Conservation (phyloP, 1,284 basidiomycete species). For the Phylloboletellus chloephorus region DNA sequence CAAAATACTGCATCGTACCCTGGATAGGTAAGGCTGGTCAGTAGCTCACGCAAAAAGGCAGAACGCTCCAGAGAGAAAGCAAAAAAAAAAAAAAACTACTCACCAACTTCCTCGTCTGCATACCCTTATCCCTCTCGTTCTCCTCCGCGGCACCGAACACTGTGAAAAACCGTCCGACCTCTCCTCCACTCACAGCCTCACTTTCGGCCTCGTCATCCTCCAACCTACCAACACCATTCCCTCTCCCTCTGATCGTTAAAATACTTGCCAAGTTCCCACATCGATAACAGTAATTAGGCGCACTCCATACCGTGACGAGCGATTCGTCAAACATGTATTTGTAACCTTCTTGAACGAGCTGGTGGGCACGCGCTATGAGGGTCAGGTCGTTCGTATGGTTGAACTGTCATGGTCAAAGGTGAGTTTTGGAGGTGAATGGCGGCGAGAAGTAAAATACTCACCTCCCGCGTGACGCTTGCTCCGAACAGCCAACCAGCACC, state of each 20-base stretch:
- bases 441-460: constrained; percentile 23
- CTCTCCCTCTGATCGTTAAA: constrained; percentile 62
- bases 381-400: constrained; percentile 83
- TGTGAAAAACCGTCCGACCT: constrained; percentile 48
- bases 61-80: neutral
- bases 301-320: constrained; percentile 96
- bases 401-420: constrained; percentile 52
- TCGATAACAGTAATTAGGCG: constrained; percentile 93
- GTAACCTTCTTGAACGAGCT: constrained; percentile 95
- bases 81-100: constrained; percentile 26
- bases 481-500: constrained; percentile 98
- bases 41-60: neutral
- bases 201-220: constrained; percentile 4
- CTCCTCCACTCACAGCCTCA: constrained; percentile 12
- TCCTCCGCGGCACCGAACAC: constrained; percentile 82
- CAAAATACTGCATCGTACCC: constrained; percentile 33
- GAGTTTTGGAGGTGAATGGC: neutral
- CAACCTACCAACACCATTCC: constrained; percentile 37
- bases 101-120: constrained; percentile 61
- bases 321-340: constrained; percentile 96
- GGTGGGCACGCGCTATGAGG: constrained; percentile 90
- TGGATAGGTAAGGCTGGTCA: constrained; percentile 10
- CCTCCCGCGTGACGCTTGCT: constrained; percentile 79
- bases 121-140: constrained; percentile 75
- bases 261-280: constrained; percentile 80